These are phyloP conservation scores for Lophium mytilinum DNA, from an alignment of 495 filamentous ascomycete genomes.

Conservation along the genomic window DNA sequence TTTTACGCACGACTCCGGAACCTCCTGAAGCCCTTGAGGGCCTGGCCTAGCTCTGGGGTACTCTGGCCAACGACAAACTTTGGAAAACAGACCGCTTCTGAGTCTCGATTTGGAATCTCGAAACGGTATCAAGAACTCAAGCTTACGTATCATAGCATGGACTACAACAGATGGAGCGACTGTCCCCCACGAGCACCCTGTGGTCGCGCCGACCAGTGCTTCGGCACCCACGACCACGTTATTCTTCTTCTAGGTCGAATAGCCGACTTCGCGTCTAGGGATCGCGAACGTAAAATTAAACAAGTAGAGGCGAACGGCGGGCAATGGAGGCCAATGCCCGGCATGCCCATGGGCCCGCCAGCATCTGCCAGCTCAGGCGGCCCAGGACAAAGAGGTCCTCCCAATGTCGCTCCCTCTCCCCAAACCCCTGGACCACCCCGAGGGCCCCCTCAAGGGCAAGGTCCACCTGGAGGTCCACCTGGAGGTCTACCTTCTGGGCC, in stretches of 20 bases:
- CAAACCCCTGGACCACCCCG: background rate
- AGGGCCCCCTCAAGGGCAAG: background rate
- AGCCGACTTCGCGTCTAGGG: constrained; percentile 70
- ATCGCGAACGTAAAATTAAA: constrained; percentile 69
- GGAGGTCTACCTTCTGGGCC: constrained; percentile 6
- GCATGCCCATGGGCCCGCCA: constrained; percentile 31
- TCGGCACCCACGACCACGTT: constrained; percentile 79
- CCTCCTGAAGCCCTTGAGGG: too few species aligned
- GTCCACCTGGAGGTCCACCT: constrained; percentile 11
- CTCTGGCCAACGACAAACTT: too few species aligned
- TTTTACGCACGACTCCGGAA: too few species aligned
- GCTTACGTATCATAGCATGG: constrained; percentile 47
- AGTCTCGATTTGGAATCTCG: too few species aligned
- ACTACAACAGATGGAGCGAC: constrained; percentile 70
- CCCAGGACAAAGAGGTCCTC: constrained; percentile 22
- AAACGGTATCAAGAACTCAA: background rate
- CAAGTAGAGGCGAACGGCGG: constrained; percentile 45
- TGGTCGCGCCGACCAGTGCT: constrained; percentile 70
- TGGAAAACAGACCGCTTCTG: too few species aligned
- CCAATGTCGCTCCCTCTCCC: constrained; percentile 8
- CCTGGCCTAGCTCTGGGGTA: too few species aligned
- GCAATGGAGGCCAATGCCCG: constrained; percentile 51
- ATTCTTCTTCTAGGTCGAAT: constrained; percentile 74
- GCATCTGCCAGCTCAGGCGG: background rate
- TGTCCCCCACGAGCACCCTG: constrained; percentile 77